Evolutionary conservation across 441 rosid species (phyloP).

Genomic region (Erodium trifolium): DNA sequence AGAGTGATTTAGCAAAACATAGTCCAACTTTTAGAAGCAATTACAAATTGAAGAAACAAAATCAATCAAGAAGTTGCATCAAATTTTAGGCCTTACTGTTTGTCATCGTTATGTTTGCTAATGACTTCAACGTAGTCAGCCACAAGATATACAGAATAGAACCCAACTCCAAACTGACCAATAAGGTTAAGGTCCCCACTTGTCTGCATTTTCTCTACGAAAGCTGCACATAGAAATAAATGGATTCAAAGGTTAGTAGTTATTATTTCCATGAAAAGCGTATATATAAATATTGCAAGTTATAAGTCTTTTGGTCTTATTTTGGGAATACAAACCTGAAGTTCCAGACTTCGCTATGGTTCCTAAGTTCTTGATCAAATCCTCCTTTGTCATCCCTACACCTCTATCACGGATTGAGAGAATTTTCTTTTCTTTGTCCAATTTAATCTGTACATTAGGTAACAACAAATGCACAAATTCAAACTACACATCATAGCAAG

Average conservation of each 20-base stretch:
- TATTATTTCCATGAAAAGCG: background rate
- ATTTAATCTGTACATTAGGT: constrained; percentile 52
- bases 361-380: constrained; percentile 86
- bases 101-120: constrained; percentile 91
- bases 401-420: constrained; percentile 85
- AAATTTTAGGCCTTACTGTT: constrained; percentile 41
- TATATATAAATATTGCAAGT: background rate
- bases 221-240: constrained; percentile 40
- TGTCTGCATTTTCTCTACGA: constrained; percentile 94
- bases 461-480: background rate
- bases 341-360: constrained; percentile 96
- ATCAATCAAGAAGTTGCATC: background rate
- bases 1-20: background rate
- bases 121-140: constrained; percentile 96
- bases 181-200: constrained; percentile 91
- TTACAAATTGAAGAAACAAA: background rate
- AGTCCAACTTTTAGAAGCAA: background rate
- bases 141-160: constrained; percentile 89
- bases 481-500: background rate
- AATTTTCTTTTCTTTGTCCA: constrained; percentile 79
- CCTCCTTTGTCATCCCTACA: constrained; percentile 95
- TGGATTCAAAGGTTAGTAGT: background rate
- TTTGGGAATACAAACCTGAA: constrained; percentile 45
- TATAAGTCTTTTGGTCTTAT: background rate
- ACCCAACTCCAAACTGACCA: constrained; percentile 98